Base-by-base conservation (phyloP, 208 protist species). In the Leishmania turanica region DNA sequence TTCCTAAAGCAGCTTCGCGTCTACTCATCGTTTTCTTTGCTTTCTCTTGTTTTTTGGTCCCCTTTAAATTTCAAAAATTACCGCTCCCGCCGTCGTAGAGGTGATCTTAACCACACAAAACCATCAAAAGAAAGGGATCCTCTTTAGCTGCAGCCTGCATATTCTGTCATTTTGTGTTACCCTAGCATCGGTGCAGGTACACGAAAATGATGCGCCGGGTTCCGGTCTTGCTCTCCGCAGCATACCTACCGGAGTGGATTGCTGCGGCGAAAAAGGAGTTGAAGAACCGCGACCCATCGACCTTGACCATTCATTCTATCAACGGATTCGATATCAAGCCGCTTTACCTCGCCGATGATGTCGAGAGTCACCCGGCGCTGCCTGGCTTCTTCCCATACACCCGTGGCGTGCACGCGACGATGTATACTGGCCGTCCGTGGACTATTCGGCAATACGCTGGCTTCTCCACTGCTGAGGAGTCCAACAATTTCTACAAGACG, bases 371-470 rank as follows among this genome's bases (percentile, higher is more conserved):
- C 31, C 79, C 78, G 27, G 58, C 84, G 24, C 47, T 97, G 2
- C 93, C 97, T 11, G 98, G 97, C 6, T 75, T 88, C 19, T 99
- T 96, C 74, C 98, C 98, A 8, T 99, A 94, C 89, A 99, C 96
- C 21, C 91, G 98, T 72, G 98, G 98, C 58, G 97, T 97, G 3
- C 97, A 99, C 75, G 93, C 96, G 1, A 98, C 97, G 5, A 99
- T 99, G 98, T 99, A 99, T 90, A 96, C 98, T 0, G 74, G 87
- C 54, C 79, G 91, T 45, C 97, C 97, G n/a, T 99, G 98, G 98
- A 99, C 98, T 0, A 97, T 99, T 81, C 89, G 98, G 17, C 98
- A 99, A 87, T 99, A 99, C 83, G 97, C 98, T 37, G 97, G 95
- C 37, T 99, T 99, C 75, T 94, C 87, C 47, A 99, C 98, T 7